These are phyloP conservation scores for Eleusine coracana DNA, from an alignment of 176 grass and related monocot genomes.

Conservation along the genomic window DNA sequence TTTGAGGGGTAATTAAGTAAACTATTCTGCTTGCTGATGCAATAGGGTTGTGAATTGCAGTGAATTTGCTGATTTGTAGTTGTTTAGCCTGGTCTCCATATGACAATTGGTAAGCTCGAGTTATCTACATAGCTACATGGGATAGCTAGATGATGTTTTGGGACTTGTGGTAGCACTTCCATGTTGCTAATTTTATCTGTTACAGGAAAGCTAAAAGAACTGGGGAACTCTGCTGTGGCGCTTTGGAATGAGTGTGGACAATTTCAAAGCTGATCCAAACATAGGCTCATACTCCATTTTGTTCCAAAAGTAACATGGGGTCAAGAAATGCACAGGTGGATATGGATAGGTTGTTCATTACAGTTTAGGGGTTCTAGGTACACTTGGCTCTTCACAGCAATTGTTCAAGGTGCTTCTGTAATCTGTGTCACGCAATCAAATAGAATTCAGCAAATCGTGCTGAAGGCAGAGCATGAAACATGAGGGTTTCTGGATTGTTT, in stretches of 20 bases:
- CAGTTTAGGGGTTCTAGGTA: background rate
- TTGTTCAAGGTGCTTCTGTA: background rate
- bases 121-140: too few species aligned
- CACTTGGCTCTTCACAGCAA: background rate
- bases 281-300: slow-evolving; percentile 73
- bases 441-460: background rate
- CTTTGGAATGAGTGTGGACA: slow-evolving; percentile 82
- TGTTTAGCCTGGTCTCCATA: too few species aligned
- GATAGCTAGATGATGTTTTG: too few species aligned
- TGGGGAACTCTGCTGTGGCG: slow-evolving; percentile 74
- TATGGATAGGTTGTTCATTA: background rate
- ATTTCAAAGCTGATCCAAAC: slow-evolving; percentile 86
- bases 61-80: too few species aligned
- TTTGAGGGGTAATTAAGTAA: too few species aligned
- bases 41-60: too few species aligned
- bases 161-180: too few species aligned
- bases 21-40: too few species aligned
- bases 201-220: slow-evolving; percentile 81
- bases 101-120: too few species aligned
- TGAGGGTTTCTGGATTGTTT: background rate
- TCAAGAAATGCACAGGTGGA: background rate
- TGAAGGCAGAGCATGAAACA: background rate
- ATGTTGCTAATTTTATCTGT: slow-evolving; percentile 7
- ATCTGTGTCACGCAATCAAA: background rate
- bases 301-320: slow-evolving; percentile 52